phyloP scores from a whole-genome alignment of 805 yeast genomes.

The Candida piceae region DNA sequence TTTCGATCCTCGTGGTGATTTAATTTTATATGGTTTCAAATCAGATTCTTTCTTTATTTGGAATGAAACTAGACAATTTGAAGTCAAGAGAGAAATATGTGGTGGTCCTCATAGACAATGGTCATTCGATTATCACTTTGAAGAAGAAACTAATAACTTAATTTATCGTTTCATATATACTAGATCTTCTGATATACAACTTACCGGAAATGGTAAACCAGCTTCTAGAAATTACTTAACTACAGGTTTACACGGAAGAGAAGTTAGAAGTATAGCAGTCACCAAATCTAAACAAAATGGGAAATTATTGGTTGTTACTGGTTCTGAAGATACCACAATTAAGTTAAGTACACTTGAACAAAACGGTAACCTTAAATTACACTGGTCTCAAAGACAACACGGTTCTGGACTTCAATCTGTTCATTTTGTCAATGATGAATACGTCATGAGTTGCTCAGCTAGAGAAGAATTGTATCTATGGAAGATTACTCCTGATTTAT shows the following conservation, averaged over 20 bases:
- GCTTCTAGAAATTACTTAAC: conserved; percentile 30
- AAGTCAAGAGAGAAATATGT: conserved; percentile 64
- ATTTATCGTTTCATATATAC: conserved; percentile 51
- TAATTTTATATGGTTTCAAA: conserved; percentile 74
- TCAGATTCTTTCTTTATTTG: conserved; percentile 73
- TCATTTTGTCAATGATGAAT: conserved; percentile 49
- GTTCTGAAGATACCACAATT: conserved; percentile 84
- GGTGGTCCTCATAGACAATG: conserved; percentile 93
- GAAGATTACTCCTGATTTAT: conserved; percentile 42
- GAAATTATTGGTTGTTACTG: conserved; percentile 55
- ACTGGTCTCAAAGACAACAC: conserved; percentile 71
- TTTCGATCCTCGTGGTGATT: conserved; percentile 36
- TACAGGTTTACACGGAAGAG: conserved; percentile 87
- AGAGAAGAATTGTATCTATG: conserved; percentile 86
- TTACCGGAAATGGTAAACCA: conserved; percentile 30
- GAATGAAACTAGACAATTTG: conserved; percentile 75
- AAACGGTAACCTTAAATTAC: conserved; percentile 41
- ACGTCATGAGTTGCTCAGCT: conserved; percentile 60
- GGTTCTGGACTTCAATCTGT: conserved; percentile 84
- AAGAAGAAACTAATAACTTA: conserved; percentile 12
- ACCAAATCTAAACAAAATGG: conserved; percentile 22
- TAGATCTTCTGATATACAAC: conserved; percentile 45
- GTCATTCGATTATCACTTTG: conserved; percentile 39
- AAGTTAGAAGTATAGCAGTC: conserved; percentile 71
- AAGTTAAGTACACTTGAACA: conserved; percentile 42